These are phyloP conservation scores for Cladosporium sp. DNA, from an alignment of 2,329 filamentous ascomycete genomes.

Conservation along the genomic window DNA sequence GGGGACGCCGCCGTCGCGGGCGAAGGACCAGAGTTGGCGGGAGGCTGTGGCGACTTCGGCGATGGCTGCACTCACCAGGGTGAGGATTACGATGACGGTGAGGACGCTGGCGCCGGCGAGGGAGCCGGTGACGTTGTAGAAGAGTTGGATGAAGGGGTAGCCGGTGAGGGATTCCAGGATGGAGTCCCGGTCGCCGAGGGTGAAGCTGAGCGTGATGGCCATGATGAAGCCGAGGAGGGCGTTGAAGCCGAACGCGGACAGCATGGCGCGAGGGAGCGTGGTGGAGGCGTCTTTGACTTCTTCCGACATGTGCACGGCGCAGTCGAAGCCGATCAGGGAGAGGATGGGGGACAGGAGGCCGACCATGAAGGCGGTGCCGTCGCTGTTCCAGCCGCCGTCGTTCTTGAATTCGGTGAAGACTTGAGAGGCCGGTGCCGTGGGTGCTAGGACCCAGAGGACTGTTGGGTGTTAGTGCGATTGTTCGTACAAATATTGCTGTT, in stretches of 20 bases:
- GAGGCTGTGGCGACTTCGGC: constrained; percentile 39
- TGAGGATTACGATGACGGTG: constrained; percentile 38
- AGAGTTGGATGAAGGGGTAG: constrained; percentile 50
- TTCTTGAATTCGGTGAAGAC: constrained; percentile 31
- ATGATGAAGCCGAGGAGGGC: constrained; percentile 45
- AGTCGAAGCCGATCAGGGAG: constrained; percentile 35
- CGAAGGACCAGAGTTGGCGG: constrained; percentile 39
- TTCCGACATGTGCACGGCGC: constrained; percentile 41
- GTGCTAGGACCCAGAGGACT: constrained; percentile 31
- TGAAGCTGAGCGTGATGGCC: constrained; percentile 43
- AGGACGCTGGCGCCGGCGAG: constrained; percentile 44
- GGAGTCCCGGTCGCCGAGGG: constrained; percentile 37
- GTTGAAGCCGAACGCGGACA: constrained; percentile 47
- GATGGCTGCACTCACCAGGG: constrained; percentile 29
- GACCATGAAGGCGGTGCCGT: constrained; percentile 31
- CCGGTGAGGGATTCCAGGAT: constrained; percentile 42
- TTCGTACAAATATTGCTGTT: too few relatives aligned
- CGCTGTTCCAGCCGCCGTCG: constrained; percentile 31
- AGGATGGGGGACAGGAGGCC: constrained; percentile 32
- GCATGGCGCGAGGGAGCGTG: constrained; percentile 46
- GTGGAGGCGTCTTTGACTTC: constrained; percentile 47
- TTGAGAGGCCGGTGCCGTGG: constrained; percentile 18
- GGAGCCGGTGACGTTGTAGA: constrained; percentile 44
- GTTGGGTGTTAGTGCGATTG: not conserved
- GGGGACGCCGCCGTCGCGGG: constrained; percentile 39